A percentile compares a stretch with the other conserved stretches of the same genome.
phyloP scores from a whole-genome alignment of 2,329 filamentous ascomycete species.

The Aspergillus latus region DNA sequence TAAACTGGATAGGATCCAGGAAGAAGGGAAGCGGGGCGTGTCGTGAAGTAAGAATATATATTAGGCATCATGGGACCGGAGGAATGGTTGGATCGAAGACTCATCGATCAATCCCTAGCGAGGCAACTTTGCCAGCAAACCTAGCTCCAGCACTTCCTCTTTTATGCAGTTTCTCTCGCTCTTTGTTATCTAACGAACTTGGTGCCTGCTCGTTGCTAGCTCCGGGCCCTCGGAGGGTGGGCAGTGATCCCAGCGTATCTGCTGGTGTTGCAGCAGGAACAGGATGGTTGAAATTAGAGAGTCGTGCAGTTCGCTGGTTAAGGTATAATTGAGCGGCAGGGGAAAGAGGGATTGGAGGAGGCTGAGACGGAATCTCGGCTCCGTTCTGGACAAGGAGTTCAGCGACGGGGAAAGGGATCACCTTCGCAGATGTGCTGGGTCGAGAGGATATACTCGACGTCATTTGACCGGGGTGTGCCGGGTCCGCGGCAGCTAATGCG shows the following conservation, averaged over 20 bases:
- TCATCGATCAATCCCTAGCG: constrained; percentile 45
- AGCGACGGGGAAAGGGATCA: constrained; percentile 78
- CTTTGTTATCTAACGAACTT: constrained; percentile 42
- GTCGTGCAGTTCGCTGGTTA: constrained; percentile 64
- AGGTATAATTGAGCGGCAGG: constrained; percentile 78
- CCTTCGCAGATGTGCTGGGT: constrained; percentile 39
- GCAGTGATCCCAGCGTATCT: constrained; percentile 64
- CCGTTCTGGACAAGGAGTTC: constrained; percentile 93
- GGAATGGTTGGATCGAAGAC: not conserved
- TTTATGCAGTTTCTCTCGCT: constrained; percentile 74
- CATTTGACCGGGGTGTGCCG: constrained; percentile 65
- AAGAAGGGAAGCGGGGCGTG: constrained; percentile 8
- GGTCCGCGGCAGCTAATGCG: constrained; percentile 88
- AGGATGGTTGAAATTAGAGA: constrained; percentile 26
- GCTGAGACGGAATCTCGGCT: constrained; percentile 73
- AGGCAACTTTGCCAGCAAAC: constrained; percentile 54
- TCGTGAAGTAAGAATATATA: constrained; percentile 13
- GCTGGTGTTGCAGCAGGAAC: constrained; percentile 46
- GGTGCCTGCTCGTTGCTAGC: constrained; percentile 29
- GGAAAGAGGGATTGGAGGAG: constrained; percentile 81
- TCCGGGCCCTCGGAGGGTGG: constrained; percentile 47
- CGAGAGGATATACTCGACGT: constrained; percentile 37
- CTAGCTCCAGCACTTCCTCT: constrained; percentile 74
- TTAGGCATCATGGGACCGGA: constrained; percentile 2
- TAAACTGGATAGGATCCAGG: constrained; percentile 6